Evolutionary conservation across 1,139 yeast genomes (phyloP), one percentile per base, ranked within the genome.

Genomic region (Protomyces inouyei): DNA sequence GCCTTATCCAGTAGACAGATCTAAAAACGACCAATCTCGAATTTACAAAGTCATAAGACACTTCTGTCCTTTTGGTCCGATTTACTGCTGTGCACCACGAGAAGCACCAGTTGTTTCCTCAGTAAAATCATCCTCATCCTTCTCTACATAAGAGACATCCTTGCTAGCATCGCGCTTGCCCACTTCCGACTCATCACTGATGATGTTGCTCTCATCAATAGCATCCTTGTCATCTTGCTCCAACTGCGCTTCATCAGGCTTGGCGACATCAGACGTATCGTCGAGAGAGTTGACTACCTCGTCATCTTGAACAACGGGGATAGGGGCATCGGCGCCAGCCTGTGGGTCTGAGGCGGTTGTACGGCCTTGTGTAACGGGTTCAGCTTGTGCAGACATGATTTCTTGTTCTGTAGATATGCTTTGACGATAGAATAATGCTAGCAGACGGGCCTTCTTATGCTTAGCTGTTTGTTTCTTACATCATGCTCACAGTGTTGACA

Each of bases 191-290:
- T 38, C 52, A 25, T 59, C 52, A 28, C 63, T 59, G 43, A 59
- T 40, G 53, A 59, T 52, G 63, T 59, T 59, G 53, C 43, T 55
- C 25, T 32, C 25, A 18, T 46, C 43, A 18, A 59, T 59, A 43
- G 63, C 63, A 16, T 59, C 63, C 63, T 59, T 59, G 57, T 59
- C 63, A 51, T 59, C 63, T 16, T 28, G 23, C 23, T 59, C 57
- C 56, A 59, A 40, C 16, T 55, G 53, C 21, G 52, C 63, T 36
- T 59, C 63, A 16, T 43, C 48, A 10, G 48, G 48, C 48, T 43
- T 59, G 18, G 57, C 43, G 18, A 37, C 53, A 45, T 59, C 63
- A 14, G 63, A 52, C 35, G 32, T 43, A 45, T 59, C 63, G 12
- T 59, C 63, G 35, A 52, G 63, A 28, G 57, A 43, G 3, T 56